phyloP scores from a whole-genome alignment of 192 early-diverging fungal genomes.

The Coemansia sp. region DNA sequence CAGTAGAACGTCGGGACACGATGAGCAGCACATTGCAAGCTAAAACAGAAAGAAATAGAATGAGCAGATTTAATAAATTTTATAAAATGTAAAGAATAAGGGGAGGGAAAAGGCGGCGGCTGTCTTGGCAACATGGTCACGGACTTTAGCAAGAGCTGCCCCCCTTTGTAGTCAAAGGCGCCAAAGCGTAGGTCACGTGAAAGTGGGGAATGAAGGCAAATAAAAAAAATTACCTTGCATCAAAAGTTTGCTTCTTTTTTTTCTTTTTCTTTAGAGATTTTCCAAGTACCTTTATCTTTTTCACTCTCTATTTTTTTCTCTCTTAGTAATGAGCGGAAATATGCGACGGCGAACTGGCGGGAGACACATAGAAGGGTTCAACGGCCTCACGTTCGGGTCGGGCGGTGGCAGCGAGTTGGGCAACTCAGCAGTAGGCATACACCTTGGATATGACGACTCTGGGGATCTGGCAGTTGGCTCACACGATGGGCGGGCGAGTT shows the following conservation, averaged over 20 bases:
- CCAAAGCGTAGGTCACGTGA: too few species aligned
- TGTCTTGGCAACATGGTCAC: neutral
- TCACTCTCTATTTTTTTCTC: neutral
- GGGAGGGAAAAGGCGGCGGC: neutral
- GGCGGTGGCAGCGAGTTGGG: neutral
- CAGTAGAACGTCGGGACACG: slow-evolving; percentile 52
- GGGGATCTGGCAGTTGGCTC: neutral
- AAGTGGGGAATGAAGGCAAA: too few species aligned
- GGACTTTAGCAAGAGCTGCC: too few species aligned
- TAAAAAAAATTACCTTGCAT: too few species aligned
- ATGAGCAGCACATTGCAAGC: slow-evolving; percentile 40
- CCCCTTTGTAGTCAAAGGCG: too few species aligned
- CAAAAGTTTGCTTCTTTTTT: neutral
- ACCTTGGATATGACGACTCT: slow-evolving; percentile 1
- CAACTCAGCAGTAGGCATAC: neutral
- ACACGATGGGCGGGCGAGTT: neutral
- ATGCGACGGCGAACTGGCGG: slow-evolving; percentile 1
- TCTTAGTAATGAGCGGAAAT: neutral
- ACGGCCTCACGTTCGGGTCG: slow-evolving; percentile 44
- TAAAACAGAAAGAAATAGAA: neutral
- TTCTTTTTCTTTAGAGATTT: neutral
- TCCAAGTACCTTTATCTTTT: neutral
- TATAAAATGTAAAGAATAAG: neutral
- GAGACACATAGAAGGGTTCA: slow-evolving; percentile 32
- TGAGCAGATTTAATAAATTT: neutral